These are phyloP conservation scores for Fusarium sororula DNA, from an alignment of 2,329 filamentous ascomycete genomes.

Conservation along the genomic window DNA sequence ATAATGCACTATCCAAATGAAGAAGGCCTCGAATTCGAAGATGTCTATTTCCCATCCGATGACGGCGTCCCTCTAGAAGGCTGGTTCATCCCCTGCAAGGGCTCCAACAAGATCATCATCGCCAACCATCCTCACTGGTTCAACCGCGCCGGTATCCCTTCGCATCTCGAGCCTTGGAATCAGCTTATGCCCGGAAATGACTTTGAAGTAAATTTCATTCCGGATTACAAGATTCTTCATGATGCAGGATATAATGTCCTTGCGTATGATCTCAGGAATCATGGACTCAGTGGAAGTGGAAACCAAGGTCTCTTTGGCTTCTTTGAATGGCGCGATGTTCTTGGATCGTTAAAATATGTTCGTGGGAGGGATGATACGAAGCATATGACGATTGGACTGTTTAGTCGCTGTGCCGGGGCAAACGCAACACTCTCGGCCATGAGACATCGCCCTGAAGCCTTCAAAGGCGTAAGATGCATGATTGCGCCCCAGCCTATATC, in stretches of 20 bases:
- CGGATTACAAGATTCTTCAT: constrained; percentile 30
- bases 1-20: constrained; percentile 24
- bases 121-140: constrained; percentile 33
- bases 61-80: constrained; percentile 21
- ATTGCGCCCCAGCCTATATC: constrained; percentile 22
- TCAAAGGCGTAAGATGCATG: constrained; percentile 20
- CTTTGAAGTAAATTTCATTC: constrained; percentile 31
- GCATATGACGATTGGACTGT: constrained; percentile 16
- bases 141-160: constrained; percentile 22
- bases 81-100: constrained; percentile 25
- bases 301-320: constrained; percentile 29
- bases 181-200: constrained; percentile 22
- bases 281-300: constrained; percentile 14
- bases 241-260: constrained; percentile 24
- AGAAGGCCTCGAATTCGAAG: constrained; percentile 14
- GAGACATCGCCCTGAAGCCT: constrained; percentile 6
- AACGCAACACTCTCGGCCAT: constrained; percentile 20
- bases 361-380: neutral
- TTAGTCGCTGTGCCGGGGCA: constrained; percentile 23
- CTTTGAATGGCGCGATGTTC: constrained; percentile 30
- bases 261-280: constrained; percentile 27
- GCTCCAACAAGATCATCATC: constrained; percentile 26
- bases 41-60: constrained; percentile 24
- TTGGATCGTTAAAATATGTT: constrained; percentile 21
- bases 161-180: constrained; percentile 17